These are phyloP conservation scores for Warburgia ugandensis DNA, from an alignment of 164 flowering plant genomes.

Conservation along the genomic window DNA sequence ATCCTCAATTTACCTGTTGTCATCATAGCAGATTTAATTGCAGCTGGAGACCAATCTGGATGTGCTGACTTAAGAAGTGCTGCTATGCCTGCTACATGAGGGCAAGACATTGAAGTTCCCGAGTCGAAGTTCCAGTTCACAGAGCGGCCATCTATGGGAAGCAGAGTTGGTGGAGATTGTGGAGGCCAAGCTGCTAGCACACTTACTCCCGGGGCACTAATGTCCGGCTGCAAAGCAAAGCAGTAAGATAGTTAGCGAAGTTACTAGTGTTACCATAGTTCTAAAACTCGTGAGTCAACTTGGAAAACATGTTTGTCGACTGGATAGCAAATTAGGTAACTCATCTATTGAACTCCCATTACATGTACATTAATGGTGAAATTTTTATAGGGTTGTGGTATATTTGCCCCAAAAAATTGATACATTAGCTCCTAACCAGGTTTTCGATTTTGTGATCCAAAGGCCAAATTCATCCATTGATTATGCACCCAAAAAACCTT, in stretches of 20 bases:
- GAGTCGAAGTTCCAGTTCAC: conserved; percentile 57
- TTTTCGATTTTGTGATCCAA: too few species aligned
- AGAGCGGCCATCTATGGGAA: conserved; percentile 22
- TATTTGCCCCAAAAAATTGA: too few species aligned
- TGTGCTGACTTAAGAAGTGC: conserved; percentile 65
- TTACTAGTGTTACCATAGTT: too few species aligned
- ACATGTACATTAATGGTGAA: too few species aligned
- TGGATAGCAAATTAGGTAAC: too few species aligned
- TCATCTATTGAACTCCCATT: too few species aligned
- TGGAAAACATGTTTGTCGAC: too few species aligned
- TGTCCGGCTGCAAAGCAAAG: conserved; percentile 46
- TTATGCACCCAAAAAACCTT: too few species aligned
- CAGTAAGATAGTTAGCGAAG: neutral
- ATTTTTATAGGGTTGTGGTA: too few species aligned
- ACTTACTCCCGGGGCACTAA: conserved; percentile 58
- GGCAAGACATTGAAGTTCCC: conserved; percentile 79
- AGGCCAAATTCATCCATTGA: too few species aligned
- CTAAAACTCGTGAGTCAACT: too few species aligned
- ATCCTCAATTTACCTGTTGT: conserved; percentile 38
- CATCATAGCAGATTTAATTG: conserved; percentile 71
- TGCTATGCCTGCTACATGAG: conserved; percentile 73
- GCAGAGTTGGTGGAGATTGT: conserved; percentile 31
- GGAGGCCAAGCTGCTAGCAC: conserved; percentile 76
- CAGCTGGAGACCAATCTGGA: conserved; percentile 73
- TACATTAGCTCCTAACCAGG: too few species aligned